Evolutionary conservation across 1,139 yeast species (phyloP).

Genomic region (Kodamaea arcana): DNA sequence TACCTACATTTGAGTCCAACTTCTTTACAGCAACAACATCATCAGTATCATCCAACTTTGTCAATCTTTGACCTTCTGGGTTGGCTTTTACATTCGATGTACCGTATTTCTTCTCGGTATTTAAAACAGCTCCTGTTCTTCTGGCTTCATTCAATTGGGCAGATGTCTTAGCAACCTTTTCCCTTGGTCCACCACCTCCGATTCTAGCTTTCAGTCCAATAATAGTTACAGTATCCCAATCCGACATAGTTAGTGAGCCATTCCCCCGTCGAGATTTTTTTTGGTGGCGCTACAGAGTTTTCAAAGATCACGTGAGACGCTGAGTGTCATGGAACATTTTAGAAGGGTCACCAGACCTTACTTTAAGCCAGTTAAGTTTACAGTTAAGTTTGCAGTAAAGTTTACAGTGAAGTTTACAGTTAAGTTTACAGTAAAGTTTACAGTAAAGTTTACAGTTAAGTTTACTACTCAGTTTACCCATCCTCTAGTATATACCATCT

Average conservation of each 20-base stretch:
- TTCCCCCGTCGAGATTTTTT: background rate
- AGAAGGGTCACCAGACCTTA: constrained; percentile 2
- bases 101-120: constrained; percentile 91
- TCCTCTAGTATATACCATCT: too few species aligned
- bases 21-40: constrained; percentile 93
- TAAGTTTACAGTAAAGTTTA: too few species aligned
- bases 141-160: constrained; percentile 89
- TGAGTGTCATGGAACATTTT: too few species aligned
- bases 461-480: too few species aligned
- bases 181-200: constrained; percentile 87
- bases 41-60: constrained; percentile 89
- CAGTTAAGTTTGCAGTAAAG: too few species aligned
- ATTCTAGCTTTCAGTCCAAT: constrained; percentile 87
- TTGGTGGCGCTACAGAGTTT: background rate
- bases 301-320: background rate
- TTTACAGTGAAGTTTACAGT: too few species aligned
- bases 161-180: constrained; percentile 72
- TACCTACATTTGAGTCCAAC: constrained; percentile 79
- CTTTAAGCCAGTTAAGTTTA: too few species aligned
- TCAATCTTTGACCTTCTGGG: constrained; percentile 91
- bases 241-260: constrained; percentile 35
- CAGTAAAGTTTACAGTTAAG: too few species aligned
- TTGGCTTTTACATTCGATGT: constrained; percentile 61
- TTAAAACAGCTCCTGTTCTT: constrained; percentile 81
- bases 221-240: constrained; percentile 87